Conservation (phyloP, 441 rosid species). For the Rhodomyrtus psidioides region DNA sequence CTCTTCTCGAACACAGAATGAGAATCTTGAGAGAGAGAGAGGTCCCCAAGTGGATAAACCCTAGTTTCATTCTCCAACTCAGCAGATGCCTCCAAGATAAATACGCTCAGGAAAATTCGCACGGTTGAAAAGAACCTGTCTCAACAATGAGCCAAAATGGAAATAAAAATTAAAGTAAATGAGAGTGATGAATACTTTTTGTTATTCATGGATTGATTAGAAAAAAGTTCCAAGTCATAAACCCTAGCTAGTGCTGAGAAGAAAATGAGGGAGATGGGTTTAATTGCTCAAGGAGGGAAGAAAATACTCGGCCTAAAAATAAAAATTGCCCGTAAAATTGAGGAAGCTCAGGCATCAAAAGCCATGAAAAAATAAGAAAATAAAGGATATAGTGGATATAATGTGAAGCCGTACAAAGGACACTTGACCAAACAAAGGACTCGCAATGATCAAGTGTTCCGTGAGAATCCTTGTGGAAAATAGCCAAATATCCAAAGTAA, state of each 20-base stretch:
- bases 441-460: not conserved
- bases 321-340: not conserved
- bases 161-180: not conserved
- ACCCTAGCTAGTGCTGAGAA: not conserved
- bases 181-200: not conserved
- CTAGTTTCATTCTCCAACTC: not conserved
- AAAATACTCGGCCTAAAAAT: not conserved
- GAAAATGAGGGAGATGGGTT: not conserved
- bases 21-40: not conserved
- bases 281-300: not conserved
- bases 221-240: not conserved
- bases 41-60: not conserved
- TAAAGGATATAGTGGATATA: not conserved
- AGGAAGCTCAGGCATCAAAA: not conserved
- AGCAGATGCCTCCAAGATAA: not conserved
- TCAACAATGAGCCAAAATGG: not conserved
- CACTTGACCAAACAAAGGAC: too few species aligned
- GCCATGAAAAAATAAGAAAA: not conserved
- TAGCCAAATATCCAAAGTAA: not conserved
- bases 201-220: not conserved
- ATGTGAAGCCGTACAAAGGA: not conserved
- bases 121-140: not conserved
- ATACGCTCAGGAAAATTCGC: not conserved
- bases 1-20: not conserved
- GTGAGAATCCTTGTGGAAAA: not conserved